These are phyloP conservation scores for Colletotrichum godetiae DNA, from an alignment of 2,329 filamentous ascomycete species.

Conservation along the genomic window DNA sequence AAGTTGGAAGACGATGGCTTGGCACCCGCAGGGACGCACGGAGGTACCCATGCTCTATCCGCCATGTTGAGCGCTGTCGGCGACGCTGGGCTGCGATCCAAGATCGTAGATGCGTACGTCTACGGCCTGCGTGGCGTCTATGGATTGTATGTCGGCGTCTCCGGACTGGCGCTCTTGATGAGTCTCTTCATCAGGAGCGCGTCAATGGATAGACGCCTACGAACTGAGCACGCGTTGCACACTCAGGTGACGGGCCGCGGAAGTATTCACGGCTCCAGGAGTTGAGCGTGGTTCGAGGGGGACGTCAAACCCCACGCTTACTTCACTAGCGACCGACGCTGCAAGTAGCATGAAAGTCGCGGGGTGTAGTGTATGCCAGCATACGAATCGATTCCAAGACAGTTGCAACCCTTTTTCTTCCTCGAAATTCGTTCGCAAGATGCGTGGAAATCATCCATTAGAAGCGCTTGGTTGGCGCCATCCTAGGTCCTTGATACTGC, in stretches of 20 bases:
- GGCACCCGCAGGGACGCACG: neutral
- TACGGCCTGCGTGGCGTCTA: conserved; percentile 1
- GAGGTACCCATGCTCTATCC: neutral
- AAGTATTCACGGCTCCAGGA: neutral
- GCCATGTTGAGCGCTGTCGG: neutral
- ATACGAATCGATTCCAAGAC: too few relatives aligned
- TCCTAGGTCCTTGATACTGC: neutral
- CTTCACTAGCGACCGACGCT: too few relatives aligned
- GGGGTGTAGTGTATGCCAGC: too few relatives aligned
- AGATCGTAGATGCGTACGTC: conserved; percentile 3
- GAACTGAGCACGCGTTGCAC: neutral
- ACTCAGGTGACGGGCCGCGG: neutral
- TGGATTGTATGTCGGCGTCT: neutral
- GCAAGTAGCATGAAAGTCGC: too few relatives aligned
- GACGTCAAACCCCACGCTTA: neutral
- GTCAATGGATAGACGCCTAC: neutral
- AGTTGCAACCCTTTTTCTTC: too few relatives aligned
- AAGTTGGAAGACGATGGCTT: neutral
- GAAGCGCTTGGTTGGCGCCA: too few relatives aligned
- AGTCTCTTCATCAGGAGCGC: neutral
- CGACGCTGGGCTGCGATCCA: neutral
- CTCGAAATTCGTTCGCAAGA: too few relatives aligned
- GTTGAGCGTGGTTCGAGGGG: neutral
- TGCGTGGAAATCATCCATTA: too few relatives aligned
- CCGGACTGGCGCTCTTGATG: neutral